phyloP scores from a whole-genome alignment of 2,329 filamentous ascomycete genomes.

The Exophiala sideris region DNA sequence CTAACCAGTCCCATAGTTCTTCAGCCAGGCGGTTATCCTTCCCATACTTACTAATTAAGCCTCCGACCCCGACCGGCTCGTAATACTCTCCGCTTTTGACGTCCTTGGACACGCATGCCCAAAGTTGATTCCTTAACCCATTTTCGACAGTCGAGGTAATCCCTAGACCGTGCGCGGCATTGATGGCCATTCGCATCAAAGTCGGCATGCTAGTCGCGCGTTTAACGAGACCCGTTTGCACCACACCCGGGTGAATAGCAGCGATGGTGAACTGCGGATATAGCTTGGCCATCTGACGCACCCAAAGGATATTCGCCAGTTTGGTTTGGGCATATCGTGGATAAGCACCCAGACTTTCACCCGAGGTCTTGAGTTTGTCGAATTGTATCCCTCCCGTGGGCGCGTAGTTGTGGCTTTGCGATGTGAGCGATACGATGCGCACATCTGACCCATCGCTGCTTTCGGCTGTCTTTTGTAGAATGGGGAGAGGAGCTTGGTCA shows the following conservation, averaged over 20 bases:
- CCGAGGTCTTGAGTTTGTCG: conserved; percentile 18
- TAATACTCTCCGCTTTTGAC: conserved; percentile 43
- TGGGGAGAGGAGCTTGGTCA: conserved; percentile 39
- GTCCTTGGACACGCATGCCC: conserved; percentile 36
- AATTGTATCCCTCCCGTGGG: conserved; percentile 26
- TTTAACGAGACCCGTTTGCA: conserved; percentile 44
- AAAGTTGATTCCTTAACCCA: conserved; percentile 43
- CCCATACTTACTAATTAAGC: conserved; percentile 32
- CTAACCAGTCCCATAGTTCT: conserved; percentile 46
- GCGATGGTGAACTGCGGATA: conserved; percentile 47
- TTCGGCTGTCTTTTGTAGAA: conserved; percentile 28
- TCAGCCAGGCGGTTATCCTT: conserved; percentile 34
- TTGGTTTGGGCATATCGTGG: conserved; percentile 50
- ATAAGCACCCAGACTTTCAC: conserved; percentile 1
- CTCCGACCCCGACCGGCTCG: conserved; percentile 37
- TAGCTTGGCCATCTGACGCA: conserved; percentile 39
- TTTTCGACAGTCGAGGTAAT: conserved; percentile 31
- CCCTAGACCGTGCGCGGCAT: conserved; percentile 2
- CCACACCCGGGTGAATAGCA: conserved; percentile 49
- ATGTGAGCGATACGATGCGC: conserved; percentile 30
- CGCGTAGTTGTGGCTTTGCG: conserved; percentile 18
- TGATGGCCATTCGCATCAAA: not conserved
- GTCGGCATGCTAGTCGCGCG: conserved; percentile 55
- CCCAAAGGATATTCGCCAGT: conserved; percentile 50
- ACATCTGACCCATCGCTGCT: conserved; percentile 14